Conservation (phyloP, 176 grass and related monocot genomes). For the Canna indica region DNA sequence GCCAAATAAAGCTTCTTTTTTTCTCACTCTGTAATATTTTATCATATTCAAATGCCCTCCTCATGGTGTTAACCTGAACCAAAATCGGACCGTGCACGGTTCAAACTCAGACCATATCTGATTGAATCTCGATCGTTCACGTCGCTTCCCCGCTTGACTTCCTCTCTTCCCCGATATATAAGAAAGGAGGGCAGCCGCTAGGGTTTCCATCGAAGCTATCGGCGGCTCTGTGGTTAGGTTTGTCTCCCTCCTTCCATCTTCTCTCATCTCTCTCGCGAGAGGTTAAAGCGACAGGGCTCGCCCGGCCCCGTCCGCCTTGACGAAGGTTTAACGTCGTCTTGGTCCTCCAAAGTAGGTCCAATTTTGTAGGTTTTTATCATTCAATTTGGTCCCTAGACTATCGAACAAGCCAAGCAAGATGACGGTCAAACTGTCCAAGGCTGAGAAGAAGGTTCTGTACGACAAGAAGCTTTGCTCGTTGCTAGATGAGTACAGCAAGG, state of each 20-base stretch:
- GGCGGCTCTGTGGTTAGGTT: neutral
- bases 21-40: too few species aligned
- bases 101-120: too few species aligned
- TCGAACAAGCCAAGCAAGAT: neutral
- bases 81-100: too few species aligned
- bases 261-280: neutral
- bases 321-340: constrained; percentile 1
- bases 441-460: constrained; percentile 18
- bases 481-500: constrained; percentile 13
- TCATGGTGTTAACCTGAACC: too few species aligned
- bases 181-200: too few species aligned
- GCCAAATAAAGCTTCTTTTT: too few species aligned
- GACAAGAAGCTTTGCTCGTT: constrained; percentile 20
- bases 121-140: too few species aligned
- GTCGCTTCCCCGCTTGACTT: too few species aligned
- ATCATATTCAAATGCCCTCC: too few species aligned
- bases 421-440: constrained; percentile 10
- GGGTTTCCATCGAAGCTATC: constrained; percentile 1
- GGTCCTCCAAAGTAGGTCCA: neutral
- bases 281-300: constrained; percentile 17
- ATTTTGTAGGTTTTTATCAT: neutral
- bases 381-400: neutral
- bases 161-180: too few species aligned
- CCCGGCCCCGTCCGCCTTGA: constrained; percentile 10
- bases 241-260: neutral